Base-by-base conservation (phyloP, 2,329 filamentous ascomycete genomes). In the Xylariomycetidae sp. region DNA sequence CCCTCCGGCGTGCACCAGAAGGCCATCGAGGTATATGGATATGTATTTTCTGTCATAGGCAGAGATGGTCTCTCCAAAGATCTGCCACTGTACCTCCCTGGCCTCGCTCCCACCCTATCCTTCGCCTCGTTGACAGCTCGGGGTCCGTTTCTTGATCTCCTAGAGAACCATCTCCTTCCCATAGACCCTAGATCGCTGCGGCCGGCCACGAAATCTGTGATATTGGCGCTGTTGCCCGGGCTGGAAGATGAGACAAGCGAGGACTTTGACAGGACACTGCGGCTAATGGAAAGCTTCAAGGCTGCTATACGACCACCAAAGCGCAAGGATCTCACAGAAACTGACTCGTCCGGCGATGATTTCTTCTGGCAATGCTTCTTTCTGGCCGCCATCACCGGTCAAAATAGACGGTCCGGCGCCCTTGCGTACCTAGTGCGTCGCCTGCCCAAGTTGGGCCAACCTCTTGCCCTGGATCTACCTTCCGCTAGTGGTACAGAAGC, bases 331-430 rank as follows among this genome's bases (percentile, higher is more conserved):
- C 69, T 69, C 44, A 76, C 62, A 19, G 60, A 57, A 35, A 70
- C 61, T 23, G 77, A 75, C 58, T 75, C 67, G 28, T 72, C 72
- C 7, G 80, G 80, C 8, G 86, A 89, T 45, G 85, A 86, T 44
- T 96, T 92, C 59, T 98, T 97, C 58, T 98, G 92, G 92, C 92
- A 98, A 63, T 96, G 88, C 57, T 84, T 98, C 54, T 97, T 98
- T 52, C 67, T 98, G 13, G 88, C 90, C 8, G 84, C 87, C 13
- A 92, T 98, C 40, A 96, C 92, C 1, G 90, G 89, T 51, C 77
- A 87, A 26, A 88, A 82, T 40, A 76, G 90, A 40, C 80, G 92
- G 35, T 80, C 86, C 44, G 92, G 92, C 16, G 88, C 88, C 25
- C 69, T 98, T 38, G 88, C 89, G 19, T 98, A 94, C 58, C 69